phyloP scores from a whole-genome alignment of 768 basidiomycete genomes.

The Suillus americanus region DNA sequence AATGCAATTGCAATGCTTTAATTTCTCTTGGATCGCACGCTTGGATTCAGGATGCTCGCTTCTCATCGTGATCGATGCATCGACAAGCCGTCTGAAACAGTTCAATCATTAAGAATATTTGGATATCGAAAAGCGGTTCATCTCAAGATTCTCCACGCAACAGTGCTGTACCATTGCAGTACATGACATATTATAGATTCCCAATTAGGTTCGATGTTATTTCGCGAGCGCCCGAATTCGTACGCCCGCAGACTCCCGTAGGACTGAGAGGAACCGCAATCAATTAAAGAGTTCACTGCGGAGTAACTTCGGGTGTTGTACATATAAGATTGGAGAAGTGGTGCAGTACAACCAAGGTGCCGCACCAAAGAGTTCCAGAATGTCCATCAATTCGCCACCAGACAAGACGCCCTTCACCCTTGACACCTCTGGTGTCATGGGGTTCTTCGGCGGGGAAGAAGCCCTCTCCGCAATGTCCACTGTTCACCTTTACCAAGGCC shows the following conservation, averaged over 20 bases:
- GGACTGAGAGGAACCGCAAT: background rate
- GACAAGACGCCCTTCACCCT: slow-evolving; percentile 15
- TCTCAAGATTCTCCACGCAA: too few species aligned
- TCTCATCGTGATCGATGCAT: too few species aligned
- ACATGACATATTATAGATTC: background rate
- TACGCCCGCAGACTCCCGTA: background rate
- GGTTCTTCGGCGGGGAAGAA: slow-evolving; percentile 39
- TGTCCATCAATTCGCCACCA: slow-evolving; percentile 13
- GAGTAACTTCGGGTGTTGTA: background rate
- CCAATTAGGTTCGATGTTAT: background rate
- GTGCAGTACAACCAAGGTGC: too few species aligned
- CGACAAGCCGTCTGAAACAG: too few species aligned
- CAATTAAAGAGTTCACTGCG: background rate
- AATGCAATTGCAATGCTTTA: too few species aligned
- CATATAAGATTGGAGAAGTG: background rate
- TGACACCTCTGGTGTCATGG: slow-evolving; percentile 32
- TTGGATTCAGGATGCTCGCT: too few species aligned
- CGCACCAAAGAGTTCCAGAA: background rate
- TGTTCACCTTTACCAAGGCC: slow-evolving; percentile 31
- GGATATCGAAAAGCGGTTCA: too few species aligned
- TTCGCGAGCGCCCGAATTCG: background rate
- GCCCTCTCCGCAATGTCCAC: slow-evolving; percentile 37
- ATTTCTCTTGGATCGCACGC: too few species aligned
- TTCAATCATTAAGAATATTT: too few species aligned
- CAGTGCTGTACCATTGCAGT: too few species aligned